Evolutionary conservation across 2,329 filamentous ascomycete species (phyloP).

Genomic region (Aspergillus tanneri): DNA sequence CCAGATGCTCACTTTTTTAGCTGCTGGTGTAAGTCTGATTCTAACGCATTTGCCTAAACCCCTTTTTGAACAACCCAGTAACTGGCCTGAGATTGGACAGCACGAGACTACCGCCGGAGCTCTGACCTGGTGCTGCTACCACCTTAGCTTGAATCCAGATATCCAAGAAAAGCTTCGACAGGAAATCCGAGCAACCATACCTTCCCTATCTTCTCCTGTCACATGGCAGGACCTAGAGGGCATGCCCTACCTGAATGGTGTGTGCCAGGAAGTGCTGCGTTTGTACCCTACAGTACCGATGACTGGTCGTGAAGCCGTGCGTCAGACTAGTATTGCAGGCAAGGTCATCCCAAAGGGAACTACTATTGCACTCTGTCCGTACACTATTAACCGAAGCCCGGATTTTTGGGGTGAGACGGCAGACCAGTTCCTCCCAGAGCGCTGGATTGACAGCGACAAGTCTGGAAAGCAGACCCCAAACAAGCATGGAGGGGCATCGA

Average conservation of each 20-base stretch:
- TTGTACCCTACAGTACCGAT: constrained; percentile 1
- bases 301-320: neutral
- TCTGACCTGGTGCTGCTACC: neutral
- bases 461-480: neutral
- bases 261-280: neutral
- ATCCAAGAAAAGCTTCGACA: neutral
- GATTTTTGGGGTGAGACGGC: neutral
- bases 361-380: neutral
- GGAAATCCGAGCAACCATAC: neutral
- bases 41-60: no score
- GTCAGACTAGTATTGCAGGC: neutral
- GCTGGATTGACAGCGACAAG: neutral
- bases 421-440: neutral
- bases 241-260: neutral
- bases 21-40: neutral
- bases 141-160: neutral
- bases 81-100: neutral
- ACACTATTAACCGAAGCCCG: neutral
- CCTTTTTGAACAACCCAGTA: no score
- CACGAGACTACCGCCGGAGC: neutral
- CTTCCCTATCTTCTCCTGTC: neutral
- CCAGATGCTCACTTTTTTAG: neutral
- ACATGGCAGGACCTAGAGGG: neutral
- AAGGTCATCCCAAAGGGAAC: neutral
- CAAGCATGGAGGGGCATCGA: neutral